Evolutionary conservation across 495 filamentous ascomycete species (phyloP).

Genomic region (Penicillium tannophilum): DNA sequence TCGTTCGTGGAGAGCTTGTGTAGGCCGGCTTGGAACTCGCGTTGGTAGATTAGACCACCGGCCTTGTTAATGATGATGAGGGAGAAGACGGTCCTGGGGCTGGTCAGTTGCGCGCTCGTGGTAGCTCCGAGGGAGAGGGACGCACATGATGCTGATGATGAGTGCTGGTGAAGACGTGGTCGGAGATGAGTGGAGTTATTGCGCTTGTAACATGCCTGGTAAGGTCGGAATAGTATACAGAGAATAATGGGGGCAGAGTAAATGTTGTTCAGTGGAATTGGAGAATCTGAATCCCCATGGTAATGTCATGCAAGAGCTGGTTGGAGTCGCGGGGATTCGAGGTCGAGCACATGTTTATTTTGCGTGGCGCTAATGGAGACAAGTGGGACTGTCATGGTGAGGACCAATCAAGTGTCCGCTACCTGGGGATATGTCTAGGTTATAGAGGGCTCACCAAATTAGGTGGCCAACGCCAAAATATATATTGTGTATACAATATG

Average conservation of each 20-base stretch:
- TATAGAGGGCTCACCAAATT: background rate
- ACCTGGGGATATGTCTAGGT: background rate
- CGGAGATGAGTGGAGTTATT: slow-evolving; percentile 10
- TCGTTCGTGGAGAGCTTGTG: slow-evolving; percentile 91
- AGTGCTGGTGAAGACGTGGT: slow-evolving; percentile 20
- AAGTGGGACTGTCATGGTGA: background rate
- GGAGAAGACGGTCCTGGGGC: slow-evolving; percentile 82
- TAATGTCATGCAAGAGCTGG: slow-evolving; percentile 2
- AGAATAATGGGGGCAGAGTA: background rate
- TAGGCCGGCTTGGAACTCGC: slow-evolving; percentile 80
- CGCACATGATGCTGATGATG: slow-evolving; percentile 24
- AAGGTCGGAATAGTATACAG: background rate
- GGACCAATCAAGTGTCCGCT: background rate
- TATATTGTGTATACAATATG: too few relatives aligned
- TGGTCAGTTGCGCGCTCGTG: slow-evolving; percentile 18
- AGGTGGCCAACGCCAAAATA: background rate
- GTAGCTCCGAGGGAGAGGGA: slow-evolving; percentile 3
- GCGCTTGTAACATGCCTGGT: slow-evolving; percentile 19
- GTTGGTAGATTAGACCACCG: slow-evolving; percentile 93
- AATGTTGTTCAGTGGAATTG: background rate
- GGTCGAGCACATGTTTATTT: slow-evolving; percentile 1
- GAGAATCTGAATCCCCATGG: slow-evolving; percentile 4
- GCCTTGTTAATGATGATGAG: slow-evolving; percentile 98
- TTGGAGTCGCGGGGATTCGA: slow-evolving; percentile 15
- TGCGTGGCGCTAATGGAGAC: background rate